phyloP scores from a whole-genome alignment of 1,284 basidiomycete genomes.

The Dichomitus squalens region DNA sequence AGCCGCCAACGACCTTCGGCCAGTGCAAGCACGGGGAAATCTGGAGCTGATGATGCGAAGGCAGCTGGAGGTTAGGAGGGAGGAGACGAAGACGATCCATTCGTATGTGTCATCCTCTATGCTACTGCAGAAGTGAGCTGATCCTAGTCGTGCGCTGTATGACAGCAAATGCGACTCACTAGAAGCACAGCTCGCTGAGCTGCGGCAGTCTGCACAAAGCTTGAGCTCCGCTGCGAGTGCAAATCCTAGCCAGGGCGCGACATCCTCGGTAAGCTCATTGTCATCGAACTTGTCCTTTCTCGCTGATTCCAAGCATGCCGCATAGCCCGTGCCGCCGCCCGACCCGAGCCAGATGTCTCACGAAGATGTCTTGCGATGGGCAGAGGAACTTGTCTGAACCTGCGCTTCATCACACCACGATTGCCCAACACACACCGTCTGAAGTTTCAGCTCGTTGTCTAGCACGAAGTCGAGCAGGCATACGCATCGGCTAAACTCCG shows the following conservation, averaged over 20 bases:
- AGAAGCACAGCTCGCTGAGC: constrained; percentile 58
- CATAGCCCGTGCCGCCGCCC: background rate
- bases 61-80: constrained; percentile 67
- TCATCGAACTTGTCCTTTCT: background rate
- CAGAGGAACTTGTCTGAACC: constrained; percentile 49
- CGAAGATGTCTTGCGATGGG: constrained; percentile 59
- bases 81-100: constrained; percentile 68
- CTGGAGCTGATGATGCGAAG: constrained; percentile 77
- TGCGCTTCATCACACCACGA: too few species aligned
- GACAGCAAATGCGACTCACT: constrained; percentile 68
- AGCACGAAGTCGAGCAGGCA: too few species aligned
- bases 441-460: too few species aligned
- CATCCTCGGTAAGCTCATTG: background rate
- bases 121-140: background rate
- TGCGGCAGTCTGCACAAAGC: constrained; percentile 44
- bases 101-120: constrained; percentile 44
- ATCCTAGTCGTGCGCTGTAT: background rate
- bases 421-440: too few species aligned
- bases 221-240: constrained; percentile 2
- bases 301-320: background rate
- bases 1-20: constrained; percentile 79
- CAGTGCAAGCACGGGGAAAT: constrained; percentile 75
- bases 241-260: background rate
- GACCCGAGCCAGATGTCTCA: constrained; percentile 28
- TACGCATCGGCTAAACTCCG: too few species aligned